These are phyloP conservation scores for Cercospora beticola DNA, from an alignment of 2,329 filamentous ascomycete genomes.

Conservation along the genomic window DNA sequence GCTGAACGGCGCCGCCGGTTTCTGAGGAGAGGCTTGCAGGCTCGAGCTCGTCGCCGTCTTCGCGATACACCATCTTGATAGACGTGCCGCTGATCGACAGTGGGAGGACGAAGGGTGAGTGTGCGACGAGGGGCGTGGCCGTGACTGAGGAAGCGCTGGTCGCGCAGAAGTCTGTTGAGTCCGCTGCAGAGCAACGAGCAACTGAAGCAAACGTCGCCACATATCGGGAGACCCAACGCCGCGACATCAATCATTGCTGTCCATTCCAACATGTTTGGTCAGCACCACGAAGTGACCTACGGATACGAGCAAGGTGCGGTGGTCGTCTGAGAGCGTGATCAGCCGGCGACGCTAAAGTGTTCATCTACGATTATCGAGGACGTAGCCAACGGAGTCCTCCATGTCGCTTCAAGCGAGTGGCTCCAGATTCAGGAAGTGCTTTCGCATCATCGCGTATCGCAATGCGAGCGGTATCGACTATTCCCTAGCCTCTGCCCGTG, in stretches of 20 bases:
- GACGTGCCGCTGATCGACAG: neutral
- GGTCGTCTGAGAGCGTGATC: neutral
- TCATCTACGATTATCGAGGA: neutral
- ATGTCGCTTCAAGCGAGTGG: neutral
- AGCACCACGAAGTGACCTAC: neutral
- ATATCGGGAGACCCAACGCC: neutral
- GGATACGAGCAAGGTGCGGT: neutral
- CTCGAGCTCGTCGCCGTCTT: neutral
- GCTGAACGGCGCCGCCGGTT: neutral
- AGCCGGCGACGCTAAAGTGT: neutral
- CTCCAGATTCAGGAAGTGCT: neutral
- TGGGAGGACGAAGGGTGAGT: neutral
- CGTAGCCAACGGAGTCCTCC: neutral
- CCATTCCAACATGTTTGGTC: neutral
- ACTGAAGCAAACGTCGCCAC: neutral
- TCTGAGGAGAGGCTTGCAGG: neutral
- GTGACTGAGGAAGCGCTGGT: neutral
- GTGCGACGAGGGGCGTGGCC: neutral
- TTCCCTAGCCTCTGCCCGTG: neutral
- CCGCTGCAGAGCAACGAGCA: neutral
- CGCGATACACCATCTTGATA: neutral
- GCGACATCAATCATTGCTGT: neutral
- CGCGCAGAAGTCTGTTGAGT: neutral
- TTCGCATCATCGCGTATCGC: neutral
- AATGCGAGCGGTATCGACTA: neutral